Evolutionary conservation across 768 basidiomycete species (phyloP), one percentile per base, ranked within the genome.

Genomic region (Cyathus striatus): DNA sequence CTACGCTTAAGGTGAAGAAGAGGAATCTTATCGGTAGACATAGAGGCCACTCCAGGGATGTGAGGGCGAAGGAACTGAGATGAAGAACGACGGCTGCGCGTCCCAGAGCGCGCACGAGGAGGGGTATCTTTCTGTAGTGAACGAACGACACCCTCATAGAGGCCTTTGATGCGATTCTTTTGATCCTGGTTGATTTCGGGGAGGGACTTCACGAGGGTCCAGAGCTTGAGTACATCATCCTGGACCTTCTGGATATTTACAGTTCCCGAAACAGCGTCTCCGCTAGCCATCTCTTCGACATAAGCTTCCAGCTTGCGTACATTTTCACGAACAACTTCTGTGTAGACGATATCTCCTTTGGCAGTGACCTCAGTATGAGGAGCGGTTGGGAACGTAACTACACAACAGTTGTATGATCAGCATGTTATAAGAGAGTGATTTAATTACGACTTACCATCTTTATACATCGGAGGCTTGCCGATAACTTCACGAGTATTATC

Each of bases 191-290:
- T 95, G 61, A 99, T 97, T 53, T 93, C 92, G 2, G 95, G 95
- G 62, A 98, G 91, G 0, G 90, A 83, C 65, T 94, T 96, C 57
- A 99, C 93, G 45, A 98, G 84, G 41, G 86, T 92, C 93, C 95
- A 99, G 4, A 99, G 78, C 58, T 94, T 97, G 43, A 93, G 73
- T 38, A 99, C 91, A 52, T 98, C 93, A 30, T 94, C 90, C 58
- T 98, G 94, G 35, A 98, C 92, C 67, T 98, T 98, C 69, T 96
- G 89, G 47, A 96, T 88, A 66, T 98, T 97, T 59, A 94, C 79
- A 24, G 80, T 71, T 16, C 78, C 78, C 2, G 88, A 79, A 40
- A 90, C 86, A 5, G 87, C 82, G 57, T 94, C 91, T 2, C 92
- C 90, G 46, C 88, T 90, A 1, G 96, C 93, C 96, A 99, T 99